Conservation (phyloP, 1,284 basidiomycete genomes). For the Butyriboletus appendiculatus region DNA sequence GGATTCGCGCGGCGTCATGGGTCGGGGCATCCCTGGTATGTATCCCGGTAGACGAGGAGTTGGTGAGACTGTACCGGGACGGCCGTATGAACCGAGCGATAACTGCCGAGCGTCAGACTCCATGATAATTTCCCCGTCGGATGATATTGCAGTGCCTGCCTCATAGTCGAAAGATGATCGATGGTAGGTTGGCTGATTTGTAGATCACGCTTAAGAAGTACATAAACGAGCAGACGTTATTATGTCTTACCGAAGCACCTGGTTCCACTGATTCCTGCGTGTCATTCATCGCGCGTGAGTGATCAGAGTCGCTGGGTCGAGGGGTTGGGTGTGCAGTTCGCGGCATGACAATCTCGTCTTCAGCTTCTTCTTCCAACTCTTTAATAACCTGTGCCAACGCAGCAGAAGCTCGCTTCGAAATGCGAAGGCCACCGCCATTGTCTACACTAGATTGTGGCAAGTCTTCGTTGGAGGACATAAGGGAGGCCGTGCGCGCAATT, state of each 20-base stretch:
- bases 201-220: conserved; percentile 16
- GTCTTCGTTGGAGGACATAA: conserved; percentile 34
- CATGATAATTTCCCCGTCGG: conserved; percentile 52
- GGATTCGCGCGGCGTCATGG: conserved; percentile 76
- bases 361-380: conserved; percentile 67
- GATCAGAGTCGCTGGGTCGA: conserved; percentile 35
- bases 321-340: conserved; percentile 52
- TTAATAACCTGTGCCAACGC: conserved; percentile 73
- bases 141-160: conserved; percentile 67
- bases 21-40: conserved; percentile 82
- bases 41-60: conserved; percentile 75
- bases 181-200: conserved; percentile 20
- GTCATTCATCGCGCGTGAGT: conserved; percentile 19
- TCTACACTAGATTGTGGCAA: conserved; percentile 18
- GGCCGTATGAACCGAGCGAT: conserved; percentile 52
- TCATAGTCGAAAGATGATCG: conserved; percentile 43
- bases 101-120: conserved; percentile 48
- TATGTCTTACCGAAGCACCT: conserved; percentile 27
- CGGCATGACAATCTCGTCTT: conserved; percentile 73
- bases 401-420: conserved; percentile 61
- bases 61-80: conserved; percentile 50
- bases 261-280: conserved; percentile 18
- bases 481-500: conserved; percentile 42
- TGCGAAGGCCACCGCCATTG: conserved; percentile 29
- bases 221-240: conserved; percentile 4